Base-by-base conservation (phyloP, 83 land plant genomes). In the Isoetes engelmannii region DNA sequence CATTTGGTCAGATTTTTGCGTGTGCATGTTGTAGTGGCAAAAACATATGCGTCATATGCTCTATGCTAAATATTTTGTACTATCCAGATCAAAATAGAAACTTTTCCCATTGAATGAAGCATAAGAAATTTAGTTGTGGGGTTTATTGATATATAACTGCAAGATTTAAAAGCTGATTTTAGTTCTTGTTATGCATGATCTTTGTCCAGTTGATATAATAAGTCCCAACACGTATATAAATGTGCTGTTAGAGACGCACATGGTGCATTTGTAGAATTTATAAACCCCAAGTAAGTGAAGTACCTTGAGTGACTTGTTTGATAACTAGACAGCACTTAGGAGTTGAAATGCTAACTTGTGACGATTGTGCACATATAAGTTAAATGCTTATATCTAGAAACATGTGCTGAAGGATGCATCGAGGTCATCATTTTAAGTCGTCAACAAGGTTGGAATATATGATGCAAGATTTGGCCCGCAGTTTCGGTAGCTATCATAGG, bases 381-480 rank as follows among this genome's bases (percentile, higher is more conserved):
- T 15, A 5, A 5, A 20, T 20, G 43, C 0, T 28, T 28, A 28
- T 28, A 2, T n/a, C n/a, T 15, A 28, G 7, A 55, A 15, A 43
- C 48, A 57, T 6, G 8, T 83, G 45, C 83, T 89, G 98, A 90
- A 85, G 74, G 98, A 93, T 83, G 74, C 96, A 65, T 83, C 72
- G 69, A 93, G 83, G 65, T 80, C 87, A 69, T 63, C 82, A 46
- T n/a, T 90, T 93, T 66, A 93, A 93, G 70, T 93, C 96, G 19
- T 88, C 98, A 41, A 93, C 98, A 69, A 75, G 98, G 59, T 68
- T 93, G 57, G 98, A 93, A 69, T 93, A 96, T 50, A 93, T 93
- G 98, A 93, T 93, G 96, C 98, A 93, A 86, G 98, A 93, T 67
- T 93, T 84, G 73, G 92, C 98, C 60, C 84, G 86, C 67, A 90